These are phyloP conservation scores for Sordariomycetes sp. DNA, from an alignment of 2,329 filamentous ascomycete genomes.

Conservation along the genomic window DNA sequence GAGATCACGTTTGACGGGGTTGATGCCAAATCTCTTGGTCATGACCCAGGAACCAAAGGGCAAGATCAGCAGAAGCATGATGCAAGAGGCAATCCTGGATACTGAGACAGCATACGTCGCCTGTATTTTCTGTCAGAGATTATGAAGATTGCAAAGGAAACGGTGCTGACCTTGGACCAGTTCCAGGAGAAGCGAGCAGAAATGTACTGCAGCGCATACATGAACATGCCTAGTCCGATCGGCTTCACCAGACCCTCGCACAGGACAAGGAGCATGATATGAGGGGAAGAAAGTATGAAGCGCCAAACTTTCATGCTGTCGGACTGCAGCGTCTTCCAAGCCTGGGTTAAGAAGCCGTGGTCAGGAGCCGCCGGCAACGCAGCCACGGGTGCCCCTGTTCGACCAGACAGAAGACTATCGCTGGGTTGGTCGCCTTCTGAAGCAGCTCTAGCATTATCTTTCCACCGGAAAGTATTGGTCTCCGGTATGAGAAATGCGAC, in stretches of 20 bases:
- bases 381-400: too few relatives aligned
- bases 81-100: background rate
- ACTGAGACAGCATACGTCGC: slow-evolving; percentile 21
- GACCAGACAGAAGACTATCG: too few relatives aligned
- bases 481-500: slow-evolving; percentile 28
- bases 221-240: slow-evolving; percentile 18
- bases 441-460: too few relatives aligned
- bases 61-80: slow-evolving; percentile 20
- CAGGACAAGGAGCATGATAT: slow-evolving; percentile 26
- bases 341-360: too few relatives aligned
- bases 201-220: slow-evolving; percentile 40
- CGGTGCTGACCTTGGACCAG: slow-evolving; percentile 27
- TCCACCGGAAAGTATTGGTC: slow-evolving; percentile 18
- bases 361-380: too few relatives aligned
- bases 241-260: slow-evolving; percentile 17
- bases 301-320: slow-evolving; percentile 24
- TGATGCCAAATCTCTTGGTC: slow-evolving; percentile 16
- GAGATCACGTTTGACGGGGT: slow-evolving; percentile 28
- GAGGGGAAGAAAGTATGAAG: slow-evolving; percentile 29
- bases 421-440: too few relatives aligned
- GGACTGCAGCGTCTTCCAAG: too few relatives aligned
- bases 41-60: slow-evolving; percentile 23
- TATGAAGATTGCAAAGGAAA: background rate
- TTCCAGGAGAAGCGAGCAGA: slow-evolving; percentile 40
- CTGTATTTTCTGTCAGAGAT: slow-evolving; percentile 11